Conservation (phyloP, 2,329 filamentous ascomycete genomes). For the Rugonectria rugulosa region DNA sequence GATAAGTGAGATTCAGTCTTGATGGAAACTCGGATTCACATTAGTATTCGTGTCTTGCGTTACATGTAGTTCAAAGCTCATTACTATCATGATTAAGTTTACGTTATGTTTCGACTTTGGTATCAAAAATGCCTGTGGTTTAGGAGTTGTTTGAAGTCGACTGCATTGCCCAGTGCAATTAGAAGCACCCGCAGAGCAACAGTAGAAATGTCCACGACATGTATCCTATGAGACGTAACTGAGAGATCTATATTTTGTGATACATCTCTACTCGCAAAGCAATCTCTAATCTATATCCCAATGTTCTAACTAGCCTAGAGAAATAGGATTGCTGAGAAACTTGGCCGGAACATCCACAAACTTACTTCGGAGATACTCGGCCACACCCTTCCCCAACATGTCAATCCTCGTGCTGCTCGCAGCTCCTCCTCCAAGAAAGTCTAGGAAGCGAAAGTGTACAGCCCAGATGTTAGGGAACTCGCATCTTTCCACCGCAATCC, state of each 20-base stretch:
- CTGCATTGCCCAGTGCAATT: too few relatives aligned
- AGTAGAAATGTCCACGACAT: too few relatives aligned
- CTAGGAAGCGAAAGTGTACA: conserved; percentile 15
- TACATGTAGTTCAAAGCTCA: too few relatives aligned
- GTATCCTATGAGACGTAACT: background rate
- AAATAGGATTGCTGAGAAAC: conserved; percentile 18
- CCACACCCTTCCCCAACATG: conserved; percentile 19
- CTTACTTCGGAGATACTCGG: conserved; percentile 18
- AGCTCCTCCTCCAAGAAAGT: conserved; percentile 13
- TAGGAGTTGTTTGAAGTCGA: too few relatives aligned
- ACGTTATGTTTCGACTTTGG: too few relatives aligned
- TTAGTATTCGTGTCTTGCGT: too few relatives aligned
- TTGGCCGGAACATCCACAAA: conserved; percentile 13
- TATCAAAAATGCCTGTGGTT: too few relatives aligned
- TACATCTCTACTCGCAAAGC: too few relatives aligned
- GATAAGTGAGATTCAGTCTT: too few relatives aligned
- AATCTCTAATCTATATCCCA: background rate
- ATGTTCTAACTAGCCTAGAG: background rate
- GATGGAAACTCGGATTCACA: too few relatives aligned
- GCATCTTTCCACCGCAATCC: conserved; percentile 4
- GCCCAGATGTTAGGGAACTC: conserved; percentile 16
- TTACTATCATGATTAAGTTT: too few relatives aligned
- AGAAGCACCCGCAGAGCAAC: too few relatives aligned
- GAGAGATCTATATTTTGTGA: background rate
- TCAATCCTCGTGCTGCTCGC: conserved; percentile 20